Conservation (phyloP, 805 yeast genomes). For the Wickerhamomyces rabaulensis region DNA sequence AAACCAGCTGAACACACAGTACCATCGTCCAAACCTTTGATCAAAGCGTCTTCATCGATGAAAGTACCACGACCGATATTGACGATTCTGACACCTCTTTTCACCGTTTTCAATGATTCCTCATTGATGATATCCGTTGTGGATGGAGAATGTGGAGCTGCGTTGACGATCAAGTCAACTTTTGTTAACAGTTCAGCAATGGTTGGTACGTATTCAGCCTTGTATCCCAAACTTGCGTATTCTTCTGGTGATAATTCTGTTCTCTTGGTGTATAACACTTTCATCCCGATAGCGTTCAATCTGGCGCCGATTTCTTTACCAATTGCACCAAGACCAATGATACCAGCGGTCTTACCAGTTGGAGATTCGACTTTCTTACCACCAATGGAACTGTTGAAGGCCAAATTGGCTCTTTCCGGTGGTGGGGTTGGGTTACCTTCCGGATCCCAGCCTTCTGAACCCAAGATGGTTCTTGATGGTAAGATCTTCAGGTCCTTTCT, state of each 20-base stretch:
- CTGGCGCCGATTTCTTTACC: conserved; percentile 61
- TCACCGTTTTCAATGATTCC: conserved; percentile 39
- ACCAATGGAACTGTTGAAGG: conserved; percentile 40
- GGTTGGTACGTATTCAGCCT: conserved; percentile 38
- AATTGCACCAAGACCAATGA: conserved; percentile 74
- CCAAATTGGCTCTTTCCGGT: conserved; percentile 32
- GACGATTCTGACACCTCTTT: conserved; percentile 54
- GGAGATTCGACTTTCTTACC: conserved; percentile 47
- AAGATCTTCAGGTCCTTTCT: conserved; percentile 37
- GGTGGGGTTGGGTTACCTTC: conserved; percentile 25
- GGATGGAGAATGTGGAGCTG: conserved; percentile 59
- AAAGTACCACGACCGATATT: conserved; percentile 75
- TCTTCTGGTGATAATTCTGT: conserved; percentile 32
- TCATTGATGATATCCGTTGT: conserved; percentile 52
- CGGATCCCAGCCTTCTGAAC: conserved; percentile 28
- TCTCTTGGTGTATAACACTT: conserved; percentile 57
- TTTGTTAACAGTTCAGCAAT: conserved; percentile 38
- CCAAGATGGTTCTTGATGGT: conserved; percentile 36
- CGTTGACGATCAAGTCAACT: conserved; percentile 56
- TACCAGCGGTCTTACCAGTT: conserved; percentile 48
- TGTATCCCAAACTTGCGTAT: conserved; percentile 36
- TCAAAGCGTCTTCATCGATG: conserved; percentile 60
- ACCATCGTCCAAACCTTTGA: conserved; percentile 55
- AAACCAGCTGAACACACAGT: conserved; percentile 62
- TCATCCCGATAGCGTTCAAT: conserved; percentile 55